Conservation (phyloP, 805 yeast genomes). For the Candida quercuum region DNA sequence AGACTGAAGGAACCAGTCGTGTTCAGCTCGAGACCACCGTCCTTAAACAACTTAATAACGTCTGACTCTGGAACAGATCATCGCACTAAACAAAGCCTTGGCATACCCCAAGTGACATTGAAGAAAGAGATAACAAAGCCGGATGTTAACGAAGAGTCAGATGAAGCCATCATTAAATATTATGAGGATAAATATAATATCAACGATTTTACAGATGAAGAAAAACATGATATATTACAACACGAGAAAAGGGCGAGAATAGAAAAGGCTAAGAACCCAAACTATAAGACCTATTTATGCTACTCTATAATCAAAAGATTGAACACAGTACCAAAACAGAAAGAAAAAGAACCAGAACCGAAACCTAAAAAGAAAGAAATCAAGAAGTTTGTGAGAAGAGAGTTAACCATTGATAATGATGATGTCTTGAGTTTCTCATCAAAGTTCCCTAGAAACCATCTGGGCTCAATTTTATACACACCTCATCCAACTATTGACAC, state of each 20-base stretch:
- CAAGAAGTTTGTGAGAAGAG: constrained; percentile 17
- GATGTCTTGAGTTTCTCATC: constrained; percentile 36
- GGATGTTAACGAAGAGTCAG: constrained; percentile 18
- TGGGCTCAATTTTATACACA: constrained; percentile 56
- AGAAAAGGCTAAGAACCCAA: constrained; percentile 22
- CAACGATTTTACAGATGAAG: constrained; percentile 23
- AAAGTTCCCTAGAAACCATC: constrained; percentile 37
- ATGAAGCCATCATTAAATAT: constrained; percentile 24
- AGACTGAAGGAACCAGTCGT: background rate
- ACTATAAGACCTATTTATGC: constrained; percentile 23
- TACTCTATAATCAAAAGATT: constrained; percentile 25
- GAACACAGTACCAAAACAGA: constrained; percentile 14
- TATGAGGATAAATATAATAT: constrained; percentile 22
- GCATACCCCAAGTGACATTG: constrained; percentile 8
- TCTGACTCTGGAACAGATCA: background rate
- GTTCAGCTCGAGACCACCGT: constrained; percentile 7
- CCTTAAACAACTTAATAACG: constrained; percentile 4
- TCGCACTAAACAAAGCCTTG: background rate
- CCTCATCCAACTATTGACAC: constrained; percentile 47
- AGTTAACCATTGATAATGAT: constrained; percentile 29
- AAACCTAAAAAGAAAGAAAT: constrained; percentile 1
- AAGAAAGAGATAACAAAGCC: constrained; percentile 22
- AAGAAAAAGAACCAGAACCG: background rate
- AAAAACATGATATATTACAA: constrained; percentile 24
- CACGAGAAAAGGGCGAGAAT: constrained; percentile 24